These are phyloP conservation scores for Kwoniella shandongensis DNA, from an alignment of 768 basidiomycete species.

Conservation along the genomic window DNA sequence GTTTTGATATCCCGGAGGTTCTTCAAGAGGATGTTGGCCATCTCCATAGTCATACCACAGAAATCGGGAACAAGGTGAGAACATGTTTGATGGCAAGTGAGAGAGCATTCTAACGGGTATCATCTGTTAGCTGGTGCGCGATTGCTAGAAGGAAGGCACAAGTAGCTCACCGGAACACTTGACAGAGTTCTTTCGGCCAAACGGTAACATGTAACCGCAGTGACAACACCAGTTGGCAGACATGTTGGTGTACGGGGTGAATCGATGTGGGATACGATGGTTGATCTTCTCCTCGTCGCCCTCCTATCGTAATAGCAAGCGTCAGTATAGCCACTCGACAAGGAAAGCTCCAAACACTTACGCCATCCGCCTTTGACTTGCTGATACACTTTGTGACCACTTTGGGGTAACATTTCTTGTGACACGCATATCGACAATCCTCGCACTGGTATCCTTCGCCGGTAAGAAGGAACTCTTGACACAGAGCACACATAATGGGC, in stretches of 20 bases:
- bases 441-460: slow-evolving; percentile 99
- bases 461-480: slow-evolving; percentile 94
- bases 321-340: slow-evolving; percentile 11
- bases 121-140: not conserved
- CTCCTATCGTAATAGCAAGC: slow-evolving; percentile 60
- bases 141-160: not conserved
- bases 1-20: slow-evolving; percentile 88
- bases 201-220: slow-evolving; percentile 95
- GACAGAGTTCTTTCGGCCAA: slow-evolving; percentile 93
- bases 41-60: slow-evolving; percentile 99
- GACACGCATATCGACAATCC: slow-evolving; percentile 97
- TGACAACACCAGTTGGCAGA: slow-evolving; percentile 99
- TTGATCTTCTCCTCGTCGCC: slow-evolving; percentile 98
- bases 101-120: slow-evolving; percentile 68
- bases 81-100: slow-evolving; percentile 96
- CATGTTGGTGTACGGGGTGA: slow-evolving; percentile 93
- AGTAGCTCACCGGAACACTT: slow-evolving; percentile 66
- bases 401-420: slow-evolving; percentile 98
- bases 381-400: slow-evolving; percentile 99
- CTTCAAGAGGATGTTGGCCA: slow-evolving; percentile 85
- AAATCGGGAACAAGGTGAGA: slow-evolving; percentile 98
- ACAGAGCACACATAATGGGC: slow-evolving; percentile 96
- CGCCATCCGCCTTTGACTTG: slow-evolving; percentile 83
- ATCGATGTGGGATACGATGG: slow-evolving; percentile 97
- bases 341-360: too few species aligned